phyloP scores from a whole-genome alignment of 2,329 filamentous ascomycete species.

The Aspergillus intermedius region DNA sequence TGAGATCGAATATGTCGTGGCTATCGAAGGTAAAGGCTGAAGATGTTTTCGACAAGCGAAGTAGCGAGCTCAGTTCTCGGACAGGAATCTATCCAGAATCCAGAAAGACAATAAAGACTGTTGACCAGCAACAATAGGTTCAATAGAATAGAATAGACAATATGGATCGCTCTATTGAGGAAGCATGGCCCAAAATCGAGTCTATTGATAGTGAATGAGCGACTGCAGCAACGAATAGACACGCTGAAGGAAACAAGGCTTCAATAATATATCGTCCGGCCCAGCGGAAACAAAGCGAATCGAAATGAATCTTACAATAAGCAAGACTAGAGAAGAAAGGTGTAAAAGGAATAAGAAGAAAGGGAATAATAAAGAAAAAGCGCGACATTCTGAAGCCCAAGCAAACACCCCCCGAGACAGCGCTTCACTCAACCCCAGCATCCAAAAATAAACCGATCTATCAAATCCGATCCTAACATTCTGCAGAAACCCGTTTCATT shows the following conservation, averaged over 20 bases:
- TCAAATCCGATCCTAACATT: background rate
- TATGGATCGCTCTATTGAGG: conserved; percentile 6
- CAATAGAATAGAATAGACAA: conserved; percentile 1
- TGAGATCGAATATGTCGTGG: conserved; percentile 1
- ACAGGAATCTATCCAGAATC: background rate
- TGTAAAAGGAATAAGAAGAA: no score
- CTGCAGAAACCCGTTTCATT: background rate
- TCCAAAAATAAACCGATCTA: background rate
- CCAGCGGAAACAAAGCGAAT: background rate
- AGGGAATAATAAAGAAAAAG: no score
- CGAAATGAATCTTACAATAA: background rate
- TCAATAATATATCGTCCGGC: background rate
- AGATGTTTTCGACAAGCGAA: no score
- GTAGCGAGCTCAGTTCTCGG: background rate
- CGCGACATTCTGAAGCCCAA: background rate
- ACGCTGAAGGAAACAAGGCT: conserved; percentile 1
- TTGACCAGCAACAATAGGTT: conserved; percentile 15
- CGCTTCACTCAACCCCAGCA: background rate
- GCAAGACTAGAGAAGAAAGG: no score
- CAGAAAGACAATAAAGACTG: conserved; percentile 1
- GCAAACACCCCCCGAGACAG: no score
- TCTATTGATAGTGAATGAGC: conserved; percentile 11
- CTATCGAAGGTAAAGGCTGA: no score
- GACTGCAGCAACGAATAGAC: conserved; percentile 1
- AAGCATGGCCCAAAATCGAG: conserved; percentile 9